Percentiles rank a stretch among this genome's conserved stretches.
Evolutionary conservation across 352 stramenopile genomes (phyloP).

Genomic region (Aphanomyces cochlioides): DNA sequence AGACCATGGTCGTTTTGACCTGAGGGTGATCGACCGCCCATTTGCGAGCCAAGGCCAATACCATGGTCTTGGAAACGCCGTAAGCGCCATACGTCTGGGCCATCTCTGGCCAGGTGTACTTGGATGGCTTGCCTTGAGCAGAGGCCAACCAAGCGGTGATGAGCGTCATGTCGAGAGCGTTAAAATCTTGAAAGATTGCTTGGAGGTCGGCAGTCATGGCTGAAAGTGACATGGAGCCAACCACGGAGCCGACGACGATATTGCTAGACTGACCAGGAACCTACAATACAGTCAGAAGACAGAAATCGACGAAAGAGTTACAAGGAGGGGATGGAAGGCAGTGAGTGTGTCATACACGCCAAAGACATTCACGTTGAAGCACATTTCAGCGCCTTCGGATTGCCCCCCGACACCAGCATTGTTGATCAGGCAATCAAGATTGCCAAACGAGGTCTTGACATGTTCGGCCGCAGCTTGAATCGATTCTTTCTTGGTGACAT

Average conservation of each 20-base stretch:
- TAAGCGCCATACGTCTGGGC: conserved; percentile 6
- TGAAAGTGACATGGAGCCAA: background rate
- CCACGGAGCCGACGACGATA: background rate
- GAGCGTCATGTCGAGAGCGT: background rate
- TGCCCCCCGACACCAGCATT: conserved; percentile 15
- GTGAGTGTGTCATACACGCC: conserved; percentile 10
- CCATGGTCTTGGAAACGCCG: background rate
- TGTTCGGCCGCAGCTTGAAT: conserved; percentile 3
- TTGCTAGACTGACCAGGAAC: background rate
- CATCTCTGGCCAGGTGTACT: background rate
- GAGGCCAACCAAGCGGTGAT: background rate
- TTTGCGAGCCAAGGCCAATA: background rate
- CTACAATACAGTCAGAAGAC: background rate
- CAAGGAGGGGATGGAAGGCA: conserved; percentile 2
- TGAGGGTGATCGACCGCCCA: background rate
- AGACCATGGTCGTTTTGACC: conserved; percentile 2
- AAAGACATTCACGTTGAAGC: conserved; percentile 24
- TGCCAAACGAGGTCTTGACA: background rate
- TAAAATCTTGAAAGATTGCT: background rate
- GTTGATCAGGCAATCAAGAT: conserved; percentile 18
- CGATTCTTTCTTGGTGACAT: conserved; percentile 13
- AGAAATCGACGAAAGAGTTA: background rate
- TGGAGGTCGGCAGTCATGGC: background rate
- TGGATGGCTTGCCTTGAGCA: background rate
- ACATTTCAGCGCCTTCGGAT: conserved; percentile 2